Evolutionary conservation across 441 rosid genomes (phyloP), one percentile per base, ranked within the genome.

Genomic region (Erodium moschatum): DNA sequence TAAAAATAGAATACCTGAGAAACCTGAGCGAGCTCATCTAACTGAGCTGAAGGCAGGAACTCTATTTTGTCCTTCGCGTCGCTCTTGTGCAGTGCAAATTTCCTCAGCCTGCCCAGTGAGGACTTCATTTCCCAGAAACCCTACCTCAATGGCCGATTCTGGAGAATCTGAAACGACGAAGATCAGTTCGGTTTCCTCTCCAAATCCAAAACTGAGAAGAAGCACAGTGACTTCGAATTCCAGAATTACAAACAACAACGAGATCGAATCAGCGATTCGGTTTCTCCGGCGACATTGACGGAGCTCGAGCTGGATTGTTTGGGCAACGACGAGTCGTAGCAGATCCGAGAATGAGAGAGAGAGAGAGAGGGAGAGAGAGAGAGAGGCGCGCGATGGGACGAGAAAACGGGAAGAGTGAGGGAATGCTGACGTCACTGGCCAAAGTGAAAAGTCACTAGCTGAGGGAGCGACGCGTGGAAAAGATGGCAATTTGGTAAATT

Each of bases 1-100:
- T 24, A 20, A 29, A 52, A 27, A 66, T 6, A n/a, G 42, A 29
- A 64, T 44, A 93, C 99, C 97, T 85, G 85, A 15, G 91, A 86
- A 73, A 97, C 97, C 70, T 89, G 86, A 70, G 80, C 89, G 76
- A 95, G 96, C 75, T 90, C 95, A 68, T 90, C 95, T 65, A 86
- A 74, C 72, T 82, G 89, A 70, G 87, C 75, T 4, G 86, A 73
- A 66, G 83, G 67, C 12, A 78, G 71, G 67, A 77, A 29, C 73
- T 89, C 95, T 44, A 67, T 75, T 80, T 89, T 90, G 20, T 86
- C 96, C 86, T 84, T 92, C 3, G 75, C 72, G 75, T 86, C 98
- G 78, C 80, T 80, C 67, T 75, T 87, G 76, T 84, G 91, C 54
- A 90, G 90, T 75, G 91, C 84, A 27, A 90, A 86, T 75, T 81